Base-by-base conservation (phyloP, 148 eudicot species). In the Heliosperma pusillum region DNA sequence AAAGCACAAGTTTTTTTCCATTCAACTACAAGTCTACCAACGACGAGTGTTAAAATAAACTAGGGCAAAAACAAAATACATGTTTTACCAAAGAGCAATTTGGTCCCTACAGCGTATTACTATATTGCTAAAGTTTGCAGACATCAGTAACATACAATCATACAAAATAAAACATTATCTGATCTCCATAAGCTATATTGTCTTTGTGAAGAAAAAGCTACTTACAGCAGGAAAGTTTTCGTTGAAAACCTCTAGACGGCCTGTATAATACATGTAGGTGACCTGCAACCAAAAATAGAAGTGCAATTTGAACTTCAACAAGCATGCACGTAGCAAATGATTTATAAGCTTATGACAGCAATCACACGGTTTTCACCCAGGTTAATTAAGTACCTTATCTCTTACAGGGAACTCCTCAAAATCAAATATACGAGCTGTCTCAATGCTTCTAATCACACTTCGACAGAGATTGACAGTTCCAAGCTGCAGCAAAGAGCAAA, bases 381-480 rank as follows among this genome's bases (percentile, higher is more conserved):
- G 33, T 36, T 77, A 71, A 57, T 62, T 25, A 79, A 58, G 71
- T 80, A 88, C 99, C 92, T 90, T 95, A 81, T 95, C 99, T 82
- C 99, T 88, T 27, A 86, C 81, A 1, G 99, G 99, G 72, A 92
- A 92, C 86, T 95, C 99, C 87, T 95, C 97, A 82, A 95, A 95
- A 80, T 92, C 99, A 82, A 95, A 95, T 74, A 92, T 92, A 47
- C 97, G 93, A 70, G 99, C 99, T 79, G 99, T 95, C 81, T 95
- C 99, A 80, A 95, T 95, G 80, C 99, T 95, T 86, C 99, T 86
- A 77, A 92, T 95, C 53, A 95, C 97, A 88, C 99, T 95, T 76
- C 97, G 93, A 81, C 99, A 95, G 42, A 95, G 90, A 76, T 95
- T 87, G 76, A 95, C 99, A 5, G 99, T 95, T 21, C 99, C 96